Base-by-base conservation (phyloP, 805 yeast genomes). In the Metschnikowia kofuensis region DNA sequence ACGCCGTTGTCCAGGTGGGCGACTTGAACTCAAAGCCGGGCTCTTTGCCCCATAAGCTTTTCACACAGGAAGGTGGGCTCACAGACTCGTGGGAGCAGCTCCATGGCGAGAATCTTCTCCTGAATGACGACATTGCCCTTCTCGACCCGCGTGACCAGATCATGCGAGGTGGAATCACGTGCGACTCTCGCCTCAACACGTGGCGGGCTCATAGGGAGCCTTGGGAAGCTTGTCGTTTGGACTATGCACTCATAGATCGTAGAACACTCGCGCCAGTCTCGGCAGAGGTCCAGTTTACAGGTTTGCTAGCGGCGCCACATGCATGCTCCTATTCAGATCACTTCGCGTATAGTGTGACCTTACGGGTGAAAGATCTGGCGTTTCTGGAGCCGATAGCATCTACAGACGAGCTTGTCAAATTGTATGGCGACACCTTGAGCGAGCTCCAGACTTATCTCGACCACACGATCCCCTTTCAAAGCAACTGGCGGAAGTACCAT, bases 1-100 rank as follows among this genome's bases (percentile, higher is more conserved):
- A 89, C 64, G 85, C 91, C 1, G 92, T 88, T 0, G 78, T 94
- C 30, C 82, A 90, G 45, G 97, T 91, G 31, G 99, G 99, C 2
- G 99, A 94, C 67, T 76, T 94, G 61, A 94, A 94, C 64, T 87
- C 94, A 4, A 77, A 83, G 53, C 97, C 98, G 0, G 94, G 87
- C 0, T 84, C 95, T 2, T 71, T 92, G 48, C 96, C 96, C 1
- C 83, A 88, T 63, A 78, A 79, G 51, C 77, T 94, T 35, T 75
- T 92, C 52, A 85, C 89, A 4, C 60, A 72, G 34, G 84, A 84
- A 48, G 88, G 91, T 0, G 82, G 82, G 0, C 69, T 92, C 16
- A 67, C 70, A 5, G 98, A 92, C 59, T 85, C 94, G 30, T 92
- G 98, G 98, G 85, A 83, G 47, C 74, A 77, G 41, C 62, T 80